These are phyloP conservation scores for Agapanthus africanus DNA, from an alignment of 106 monocot genomes.

Conservation along the genomic window DNA sequence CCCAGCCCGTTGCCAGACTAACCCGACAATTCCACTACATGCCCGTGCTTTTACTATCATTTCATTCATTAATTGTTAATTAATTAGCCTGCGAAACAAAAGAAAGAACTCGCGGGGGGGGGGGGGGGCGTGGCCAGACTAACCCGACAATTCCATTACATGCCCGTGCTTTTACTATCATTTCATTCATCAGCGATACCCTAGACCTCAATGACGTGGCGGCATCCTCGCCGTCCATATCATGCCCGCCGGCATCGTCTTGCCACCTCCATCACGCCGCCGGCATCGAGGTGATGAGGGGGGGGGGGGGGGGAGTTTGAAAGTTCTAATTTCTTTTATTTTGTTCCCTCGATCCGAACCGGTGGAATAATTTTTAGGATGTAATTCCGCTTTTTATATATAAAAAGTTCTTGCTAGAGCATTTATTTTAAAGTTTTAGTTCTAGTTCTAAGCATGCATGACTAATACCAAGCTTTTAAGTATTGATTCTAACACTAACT, in stretches of 20 bases:
- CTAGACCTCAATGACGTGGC: conserved; percentile 14
- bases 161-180: conserved; percentile 12
- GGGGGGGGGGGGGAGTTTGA: too few species aligned
- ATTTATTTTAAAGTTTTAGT: too few species aligned
- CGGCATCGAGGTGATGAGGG: conserved; percentile 25
- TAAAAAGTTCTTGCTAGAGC: too few species aligned
- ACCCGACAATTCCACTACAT: not conserved
- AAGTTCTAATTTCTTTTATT: too few species aligned
- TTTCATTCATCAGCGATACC: conserved; percentile 4
- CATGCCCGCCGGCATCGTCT: not conserved
- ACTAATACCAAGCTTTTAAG: too few species aligned
- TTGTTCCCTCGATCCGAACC: too few species aligned
- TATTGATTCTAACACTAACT: too few species aligned
- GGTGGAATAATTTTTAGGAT: too few species aligned
- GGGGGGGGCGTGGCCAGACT: not conserved
- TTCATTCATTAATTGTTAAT: too few species aligned
- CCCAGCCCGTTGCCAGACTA: not conserved
- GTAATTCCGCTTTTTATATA: too few species aligned
- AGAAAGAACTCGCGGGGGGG: too few species aligned
- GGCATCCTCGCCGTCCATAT: conserved; percentile 14
- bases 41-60: not conserved
- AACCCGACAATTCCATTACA: conserved; percentile 6
- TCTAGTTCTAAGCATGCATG: too few species aligned
- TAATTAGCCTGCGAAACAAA: not conserved
- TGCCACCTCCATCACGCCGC: conserved; percentile 15